A percentile compares a stretch with the other conserved stretches of the same genome.
Conservation (phyloP, 805 yeast species). For the Ogataea saltuana region DNA sequence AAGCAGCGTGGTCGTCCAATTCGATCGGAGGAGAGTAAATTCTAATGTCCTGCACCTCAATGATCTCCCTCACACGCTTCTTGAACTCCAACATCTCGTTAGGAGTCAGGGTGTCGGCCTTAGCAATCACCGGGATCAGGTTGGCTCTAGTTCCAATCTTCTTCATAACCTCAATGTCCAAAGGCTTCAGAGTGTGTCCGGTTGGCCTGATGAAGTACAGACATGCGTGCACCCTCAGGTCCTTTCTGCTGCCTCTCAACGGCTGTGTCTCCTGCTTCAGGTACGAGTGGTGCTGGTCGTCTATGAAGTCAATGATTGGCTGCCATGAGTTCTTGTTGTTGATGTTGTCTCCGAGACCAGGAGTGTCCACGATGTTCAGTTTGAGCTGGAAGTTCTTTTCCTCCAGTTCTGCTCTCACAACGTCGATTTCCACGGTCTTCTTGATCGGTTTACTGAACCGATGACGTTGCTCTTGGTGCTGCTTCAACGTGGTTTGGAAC, state of each 20-base stretch:
- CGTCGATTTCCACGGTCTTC: conserved; percentile 76
- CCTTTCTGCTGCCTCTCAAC: conserved; percentile 60
- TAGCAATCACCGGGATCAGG: conserved; percentile 85
- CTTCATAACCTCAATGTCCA: conserved; percentile 88
- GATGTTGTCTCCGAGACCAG: conserved; percentile 91
- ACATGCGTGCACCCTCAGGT: conserved; percentile 88
- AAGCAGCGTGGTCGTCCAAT: conserved; percentile 68
- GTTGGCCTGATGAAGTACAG: conserved; percentile 89
- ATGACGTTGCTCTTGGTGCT: conserved; percentile 53
- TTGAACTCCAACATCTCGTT: conserved; percentile 69
- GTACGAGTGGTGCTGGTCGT: conserved; percentile 83
- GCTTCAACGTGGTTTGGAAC: conserved; percentile 72
- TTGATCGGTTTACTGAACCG: conserved; percentile 61
- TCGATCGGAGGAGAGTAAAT: conserved; percentile 85
- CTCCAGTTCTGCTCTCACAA: conserved; percentile 75
- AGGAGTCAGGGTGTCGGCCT: conserved; percentile 80
- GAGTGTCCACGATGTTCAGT: conserved; percentile 85
- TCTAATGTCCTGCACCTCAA: conserved; percentile 80
- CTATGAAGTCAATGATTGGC: conserved; percentile 83
- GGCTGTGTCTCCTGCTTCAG: conserved; percentile 97
- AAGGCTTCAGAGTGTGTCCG: conserved; percentile 81
- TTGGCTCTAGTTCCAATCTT: conserved; percentile 77
- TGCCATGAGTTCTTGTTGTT: conserved; percentile 86
- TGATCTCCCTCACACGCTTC: conserved; percentile 74
- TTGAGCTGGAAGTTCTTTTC: conserved; percentile 80